A percentile compares a stretch with the other conserved stretches of the same genome.
phyloP scores from a whole-genome alignment of 257 asterid species.

The Datura wrightii region DNA sequence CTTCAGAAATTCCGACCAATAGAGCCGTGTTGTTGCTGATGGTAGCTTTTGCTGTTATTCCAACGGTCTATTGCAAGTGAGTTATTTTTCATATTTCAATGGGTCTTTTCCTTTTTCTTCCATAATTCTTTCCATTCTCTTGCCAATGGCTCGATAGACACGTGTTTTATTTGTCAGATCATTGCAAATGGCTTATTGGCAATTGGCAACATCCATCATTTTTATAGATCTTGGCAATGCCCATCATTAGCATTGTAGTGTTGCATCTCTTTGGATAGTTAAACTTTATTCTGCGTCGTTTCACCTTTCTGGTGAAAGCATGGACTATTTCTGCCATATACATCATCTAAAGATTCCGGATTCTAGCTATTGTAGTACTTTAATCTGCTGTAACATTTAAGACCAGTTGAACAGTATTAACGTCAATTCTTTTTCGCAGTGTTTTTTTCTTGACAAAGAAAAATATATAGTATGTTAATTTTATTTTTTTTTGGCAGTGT shows the following conservation, averaged over 20 bases:
- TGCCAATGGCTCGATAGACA: not conserved
- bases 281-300: not conserved
- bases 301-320: conserved; percentile 18
- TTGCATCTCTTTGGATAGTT: conserved; percentile 8
- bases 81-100: conserved; percentile 40
- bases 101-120: not conserved
- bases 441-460: no score
- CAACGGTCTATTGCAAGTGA: conserved; percentile 81
- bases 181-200: not conserved
- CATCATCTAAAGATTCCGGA: conserved; percentile 25
- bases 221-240: not conserved
- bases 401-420: conserved; percentile 29
- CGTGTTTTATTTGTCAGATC: not conserved
- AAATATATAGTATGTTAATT: no score
- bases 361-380: conserved; percentile 29
- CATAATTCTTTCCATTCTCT: not conserved
- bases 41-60: conserved; percentile 84
- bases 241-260: conserved; percentile 16
- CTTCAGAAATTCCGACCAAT: conserved; percentile 72
- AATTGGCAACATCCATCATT: not conserved
- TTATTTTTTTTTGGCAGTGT: conserved; percentile 51
- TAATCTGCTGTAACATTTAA: conserved; percentile 31
- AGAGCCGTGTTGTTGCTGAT: conserved; percentile 63
- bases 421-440: not conserved
- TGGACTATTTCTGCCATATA: not conserved